Percentiles rank a stretch among this genome's conserved stretches.
These are phyloP conservation scores for Colletotrichum gloeosporioides DNA, from an alignment of 2,329 filamentous ascomycete genomes.

Conservation along the genomic window DNA sequence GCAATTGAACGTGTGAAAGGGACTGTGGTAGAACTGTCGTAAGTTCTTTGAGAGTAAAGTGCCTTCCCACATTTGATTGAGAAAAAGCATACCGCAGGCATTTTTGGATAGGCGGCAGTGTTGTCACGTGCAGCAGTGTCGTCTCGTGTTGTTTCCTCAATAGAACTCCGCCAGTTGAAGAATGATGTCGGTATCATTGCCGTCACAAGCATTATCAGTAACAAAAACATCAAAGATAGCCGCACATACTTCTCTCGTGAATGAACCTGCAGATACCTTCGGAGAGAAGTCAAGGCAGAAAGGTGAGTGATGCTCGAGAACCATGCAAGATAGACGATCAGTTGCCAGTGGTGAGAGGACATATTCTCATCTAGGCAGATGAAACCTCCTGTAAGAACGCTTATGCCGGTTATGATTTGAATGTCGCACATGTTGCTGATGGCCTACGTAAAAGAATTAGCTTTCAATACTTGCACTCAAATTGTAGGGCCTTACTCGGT, in stretches of 20 bases:
- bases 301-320: conserved; percentile 35
- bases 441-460: no score
- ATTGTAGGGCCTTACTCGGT: no score
- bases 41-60: no score
- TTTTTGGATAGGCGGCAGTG: no score
- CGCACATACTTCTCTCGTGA: background rate
- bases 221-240: background rate
- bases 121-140: no score
- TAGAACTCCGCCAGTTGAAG: background rate
- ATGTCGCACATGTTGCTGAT: conserved; percentile 19
- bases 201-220: background rate
- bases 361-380: background rate
- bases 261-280: background rate
- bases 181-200: background rate
- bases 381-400: conserved; percentile 28
- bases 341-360: conserved; percentile 32
- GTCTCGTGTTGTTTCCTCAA: background rate
- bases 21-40: no score
- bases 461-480: no score
- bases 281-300: background rate
- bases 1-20: background rate
- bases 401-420: conserved; percentile 34
- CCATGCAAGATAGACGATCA: conserved; percentile 35
- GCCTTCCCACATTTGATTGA: background rate
- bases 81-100: background rate